Evolutionary conservation across 2,329 filamentous ascomycete genomes (phyloP).

Genomic region (Dothistroma septosporum): DNA sequence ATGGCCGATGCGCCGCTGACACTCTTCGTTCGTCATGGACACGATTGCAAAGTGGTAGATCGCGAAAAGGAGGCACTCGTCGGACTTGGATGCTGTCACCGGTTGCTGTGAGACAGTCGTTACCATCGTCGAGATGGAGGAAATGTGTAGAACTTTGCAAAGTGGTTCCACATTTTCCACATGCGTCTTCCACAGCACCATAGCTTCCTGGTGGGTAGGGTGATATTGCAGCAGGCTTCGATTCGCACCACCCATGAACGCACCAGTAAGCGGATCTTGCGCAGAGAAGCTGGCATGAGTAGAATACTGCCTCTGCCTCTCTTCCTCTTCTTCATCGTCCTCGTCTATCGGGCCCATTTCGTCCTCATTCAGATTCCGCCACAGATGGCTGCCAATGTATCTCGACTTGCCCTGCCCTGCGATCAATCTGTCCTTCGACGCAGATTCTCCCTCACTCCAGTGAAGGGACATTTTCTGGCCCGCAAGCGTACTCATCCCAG

Average conservation of each 20-base stretch:
- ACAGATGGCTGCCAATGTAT: constrained; percentile 37
- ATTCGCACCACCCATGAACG: constrained; percentile 13
- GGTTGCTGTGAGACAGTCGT: constrained; percentile 38
- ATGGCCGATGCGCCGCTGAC: constrained; percentile 45
- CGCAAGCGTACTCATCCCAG: not conserved
- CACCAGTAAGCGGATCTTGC: constrained; percentile 21
- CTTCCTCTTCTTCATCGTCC: constrained; percentile 22
- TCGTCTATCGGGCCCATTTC: constrained; percentile 21
- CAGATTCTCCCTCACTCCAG: not conserved
- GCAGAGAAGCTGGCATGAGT: constrained; percentile 19
- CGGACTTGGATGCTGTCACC: constrained; percentile 54
- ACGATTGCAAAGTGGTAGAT: constrained; percentile 57
- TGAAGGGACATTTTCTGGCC: not conserved
- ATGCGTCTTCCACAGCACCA: constrained; percentile 55
- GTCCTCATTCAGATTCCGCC: constrained; percentile 15
- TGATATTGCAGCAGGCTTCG: constrained; percentile 38
- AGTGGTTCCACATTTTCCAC: constrained; percentile 67
- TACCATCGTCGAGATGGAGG: constrained; percentile 52
- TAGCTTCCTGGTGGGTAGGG: constrained; percentile 51
- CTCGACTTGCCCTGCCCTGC: constrained; percentile 35
- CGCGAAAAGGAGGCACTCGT: constrained; percentile 56
- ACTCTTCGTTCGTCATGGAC: constrained; percentile 46
- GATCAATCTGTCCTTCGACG: constrained; percentile 13
- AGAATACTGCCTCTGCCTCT: constrained; percentile 5
- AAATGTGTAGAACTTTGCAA: constrained; percentile 65